A percentile compares a stretch with the other conserved stretches of the same genome.
phyloP scores from a whole-genome alignment of 192 early-diverging fungal species.

The Entomortierella parvispora region DNA sequence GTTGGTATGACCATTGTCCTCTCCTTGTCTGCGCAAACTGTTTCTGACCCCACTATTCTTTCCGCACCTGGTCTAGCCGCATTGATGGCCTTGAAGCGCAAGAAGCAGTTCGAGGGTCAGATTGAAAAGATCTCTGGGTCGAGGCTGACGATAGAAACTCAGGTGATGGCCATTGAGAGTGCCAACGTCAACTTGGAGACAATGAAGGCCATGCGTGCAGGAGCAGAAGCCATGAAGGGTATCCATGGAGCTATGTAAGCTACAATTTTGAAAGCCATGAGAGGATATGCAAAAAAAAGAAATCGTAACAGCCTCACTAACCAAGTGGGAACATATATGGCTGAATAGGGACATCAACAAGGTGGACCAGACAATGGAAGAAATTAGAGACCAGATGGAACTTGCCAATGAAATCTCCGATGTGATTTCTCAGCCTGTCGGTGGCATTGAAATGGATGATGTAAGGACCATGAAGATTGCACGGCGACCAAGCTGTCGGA shows the following conservation, averaged over 20 bases:
- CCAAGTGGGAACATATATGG: too few relatives aligned
- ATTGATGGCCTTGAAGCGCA: slow-evolving; percentile 94
- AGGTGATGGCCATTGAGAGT: slow-evolving; percentile 95
- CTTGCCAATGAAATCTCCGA: slow-evolving; percentile 94
- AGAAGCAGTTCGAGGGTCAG: slow-evolving; percentile 85
- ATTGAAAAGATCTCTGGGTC: slow-evolving; percentile 90
- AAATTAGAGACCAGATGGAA: slow-evolving; percentile 98
- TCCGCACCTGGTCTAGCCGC: slow-evolving; percentile 65
- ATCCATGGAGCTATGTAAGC: slow-evolving; percentile 90
- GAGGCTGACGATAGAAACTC: slow-evolving; percentile 91
- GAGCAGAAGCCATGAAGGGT: slow-evolving; percentile 91
- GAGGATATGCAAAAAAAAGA: not conserved
- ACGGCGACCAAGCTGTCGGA: not conserved
- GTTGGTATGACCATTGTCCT: not conserved
- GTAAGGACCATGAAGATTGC: slow-evolving; percentile 36
- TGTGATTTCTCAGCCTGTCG: slow-evolving; percentile 89
- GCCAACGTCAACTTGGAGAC: slow-evolving; percentile 96
- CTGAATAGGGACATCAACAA: slow-evolving; percentile 89
- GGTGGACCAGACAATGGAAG: slow-evolving; percentile 96
- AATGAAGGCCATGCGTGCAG: slow-evolving; percentile 94
- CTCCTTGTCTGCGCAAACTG: too few relatives aligned
- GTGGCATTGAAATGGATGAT: slow-evolving; percentile 92
- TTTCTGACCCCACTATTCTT: too few relatives aligned
- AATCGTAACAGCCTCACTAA: not conserved
- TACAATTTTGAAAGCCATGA: not conserved